Evolutionary conservation across 495 filamentous ascomycete species (phyloP), one percentile per base, ranked within the genome.

Genomic region (Penicillium soppii): DNA sequence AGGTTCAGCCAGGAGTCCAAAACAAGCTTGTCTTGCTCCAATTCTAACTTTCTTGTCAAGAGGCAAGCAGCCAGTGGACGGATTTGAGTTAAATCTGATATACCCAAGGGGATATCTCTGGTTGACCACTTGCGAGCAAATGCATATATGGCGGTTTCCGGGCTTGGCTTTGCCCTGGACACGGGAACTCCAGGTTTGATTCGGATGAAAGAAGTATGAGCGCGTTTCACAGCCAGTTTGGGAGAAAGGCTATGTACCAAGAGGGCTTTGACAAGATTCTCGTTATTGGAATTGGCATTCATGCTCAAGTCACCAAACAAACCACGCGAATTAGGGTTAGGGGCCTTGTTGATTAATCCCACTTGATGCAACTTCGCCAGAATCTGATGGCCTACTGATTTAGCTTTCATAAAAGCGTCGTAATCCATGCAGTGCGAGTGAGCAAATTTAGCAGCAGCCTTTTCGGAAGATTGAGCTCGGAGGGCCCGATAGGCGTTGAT

Each of bases 201-300:
- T n/a, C n/a, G n/a, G n/a, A n/a, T n/a, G n/a, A n/a, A n/a, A n/a
- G n/a, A n/a, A n/a, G n/a, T n/a, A n/a, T n/a, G n/a, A 13, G 16
- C 3, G 9, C 7, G 1, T 19, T 22, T 21, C 20, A 40, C 37
- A 6, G 37, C 37, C 19, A 40, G 21, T 12, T 40, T 22, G 10
- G 79, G 75, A 45, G 76, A 71, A 30, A 78, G 57, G 32, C 78
- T 74, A 29, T 78, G 71, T 13, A 78, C 53, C 5, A 69, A 48
- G 23, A 83, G 64, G 12, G 76, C 72, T 52, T 81, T 80, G 43
- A 83, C 71, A 22, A 83, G 69, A 1, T 68, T 64, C 2, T 63
- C 49, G 41, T 72, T 75, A 27, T 66, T 47, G 13, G 78, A 71
- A 52, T 83, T 81, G 38, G 66, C 58, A 47, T 83, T 83, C 20